Percentiles rank a stretch among this genome's conserved stretches.
phyloP scores from a whole-genome alignment of 2,329 filamentous ascomycete species.

The Fusarium caatingaense region DNA sequence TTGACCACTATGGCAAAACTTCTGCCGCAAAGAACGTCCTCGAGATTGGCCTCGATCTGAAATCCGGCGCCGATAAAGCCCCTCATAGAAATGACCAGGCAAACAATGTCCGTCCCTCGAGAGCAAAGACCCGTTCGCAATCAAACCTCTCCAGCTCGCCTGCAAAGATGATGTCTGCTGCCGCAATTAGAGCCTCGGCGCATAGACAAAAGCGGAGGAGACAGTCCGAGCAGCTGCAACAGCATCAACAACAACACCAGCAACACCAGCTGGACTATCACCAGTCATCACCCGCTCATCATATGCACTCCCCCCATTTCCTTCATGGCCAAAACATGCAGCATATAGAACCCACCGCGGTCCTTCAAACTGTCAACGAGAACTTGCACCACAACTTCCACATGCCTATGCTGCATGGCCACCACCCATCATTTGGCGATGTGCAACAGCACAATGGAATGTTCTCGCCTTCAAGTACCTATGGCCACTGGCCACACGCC shows the following conservation, averaged over 20 bases:
- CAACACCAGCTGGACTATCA: slow-evolving; percentile 22
- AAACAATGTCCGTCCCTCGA: slow-evolving; percentile 17
- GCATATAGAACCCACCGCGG: slow-evolving; percentile 38
- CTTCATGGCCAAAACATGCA: slow-evolving; percentile 27
- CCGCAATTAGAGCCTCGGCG: slow-evolving; percentile 23
- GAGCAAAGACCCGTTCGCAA: slow-evolving; percentile 23
- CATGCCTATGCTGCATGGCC: slow-evolving; percentile 13
- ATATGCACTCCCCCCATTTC: slow-evolving; percentile 32
- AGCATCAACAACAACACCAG: slow-evolving; percentile 16
- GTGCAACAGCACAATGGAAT: slow-evolving; percentile 32
- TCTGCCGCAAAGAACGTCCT: slow-evolving; percentile 21
- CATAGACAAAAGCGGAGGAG: slow-evolving; percentile 36
- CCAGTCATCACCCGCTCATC: slow-evolving; percentile 26
- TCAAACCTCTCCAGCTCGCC: slow-evolving; percentile 24
- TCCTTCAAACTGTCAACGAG: slow-evolving; percentile 40
- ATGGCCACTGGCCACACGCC: slow-evolving; percentile 19
- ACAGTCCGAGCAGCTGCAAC: slow-evolving; percentile 23
- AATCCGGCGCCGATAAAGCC: slow-evolving; percentile 5
- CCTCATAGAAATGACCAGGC: slow-evolving; percentile 4
- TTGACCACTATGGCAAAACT: slow-evolving; percentile 41
- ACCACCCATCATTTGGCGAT: slow-evolving; percentile 31
- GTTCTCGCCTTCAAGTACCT: slow-evolving; percentile 19
- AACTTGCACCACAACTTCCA: slow-evolving; percentile 35
- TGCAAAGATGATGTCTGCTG: slow-evolving; percentile 16
- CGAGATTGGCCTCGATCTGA: slow-evolving; percentile 36